Evolutionary conservation across 129 eudicot genomes (phyloP), one percentile per base, ranked within the genome.

Genomic region (Escallonia herrerae): DNA sequence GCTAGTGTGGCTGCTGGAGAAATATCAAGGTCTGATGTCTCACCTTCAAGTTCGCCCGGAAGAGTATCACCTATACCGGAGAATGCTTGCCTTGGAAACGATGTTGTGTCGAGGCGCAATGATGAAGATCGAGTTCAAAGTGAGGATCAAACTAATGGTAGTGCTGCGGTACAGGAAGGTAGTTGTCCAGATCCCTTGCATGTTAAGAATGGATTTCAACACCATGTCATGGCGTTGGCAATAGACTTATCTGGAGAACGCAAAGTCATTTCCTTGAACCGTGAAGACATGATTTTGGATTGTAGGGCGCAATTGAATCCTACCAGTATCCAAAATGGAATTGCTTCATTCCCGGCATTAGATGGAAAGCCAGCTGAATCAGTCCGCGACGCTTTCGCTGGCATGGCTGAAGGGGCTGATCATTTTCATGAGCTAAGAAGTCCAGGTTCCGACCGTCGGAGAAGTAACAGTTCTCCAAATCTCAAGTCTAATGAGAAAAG

Each of bases 1-100:
- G 96, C 98, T 41, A 93, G 96, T 71, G 98, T 93, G 63, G 98
- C 98, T 38, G 84, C 98, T 60, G 98, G 95, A 70, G 98, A 93
- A 67, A 83, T 85, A 55, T 82, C 86, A 7, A 91, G 81, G 66
- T 87, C 94, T 42, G 81, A 81, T 46, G 80, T 66, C 47, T 83
- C 96, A 38, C 94, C 90, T 0, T 59, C 62, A 5, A 56, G 68
- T 40, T 87, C 96, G 47, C 78, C 91, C 6, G 73, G 66, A 52
- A 70, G 68, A 57, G 82, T 65, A 60, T 72, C 85, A 3, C 71
- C 80, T 14, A 69, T 80, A 63, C 83, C 74, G 4, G 87, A 82
- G 40, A 87, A 77, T 22, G 68, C 71, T 14, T 80, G 80, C 58
- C 64, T 63, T 9, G 77, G 61, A 8, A 76, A 76, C 38, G 84